Base-by-base conservation (phyloP, 2,329 filamentous ascomycete species). In the Fusarium dlaminii region DNA sequence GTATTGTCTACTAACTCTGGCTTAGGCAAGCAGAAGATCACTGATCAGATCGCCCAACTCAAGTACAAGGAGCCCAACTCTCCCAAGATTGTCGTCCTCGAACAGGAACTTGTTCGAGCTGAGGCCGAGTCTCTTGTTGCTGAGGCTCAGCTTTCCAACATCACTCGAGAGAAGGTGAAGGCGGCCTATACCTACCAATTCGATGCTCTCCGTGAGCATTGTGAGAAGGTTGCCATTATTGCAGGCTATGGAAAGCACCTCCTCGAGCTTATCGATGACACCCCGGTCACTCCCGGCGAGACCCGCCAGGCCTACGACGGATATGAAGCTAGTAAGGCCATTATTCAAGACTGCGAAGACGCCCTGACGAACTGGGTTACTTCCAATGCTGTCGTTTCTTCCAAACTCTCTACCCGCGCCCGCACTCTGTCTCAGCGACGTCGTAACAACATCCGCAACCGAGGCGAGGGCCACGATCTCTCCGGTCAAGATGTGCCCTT, bases 51-150 rank as follows among this genome's bases (percentile, higher is more conserved):
- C 79, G 96, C 96, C 57, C 96, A 98, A 84, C 90, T 99, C 79
- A 99, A 99, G 86, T 99, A 98, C 91, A 99, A 99, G 88, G 96
- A 99, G 84, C 96, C 96, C 77, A 98, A 97, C 87, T 98, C 95
- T 40, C 95, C 96, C 74, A 96, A 95, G 86, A 98, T 99, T 78
- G 95, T 98, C 66, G 95, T 99, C 45, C 92, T 99, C 63, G 96
- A 99, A 86, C 96, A 99, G 85, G 96, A 99, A 85, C 93, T 99
- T 67, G 96, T 99, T 78, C 95, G 96, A 79, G 96, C 96, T 77
- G 96, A 99, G 85, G 96, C 96, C 79, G 96, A 99, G 84, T 98
- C 96, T n/a, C 91, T 99, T 20, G 96, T 99, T 64, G 96, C 96
- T 72, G 96, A 99, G 84, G 96, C 96, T 13, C 96, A 99, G 86